Base-by-base conservation (phyloP, 139 green algal genomes). In the Coccomyxa sp. region DNA sequence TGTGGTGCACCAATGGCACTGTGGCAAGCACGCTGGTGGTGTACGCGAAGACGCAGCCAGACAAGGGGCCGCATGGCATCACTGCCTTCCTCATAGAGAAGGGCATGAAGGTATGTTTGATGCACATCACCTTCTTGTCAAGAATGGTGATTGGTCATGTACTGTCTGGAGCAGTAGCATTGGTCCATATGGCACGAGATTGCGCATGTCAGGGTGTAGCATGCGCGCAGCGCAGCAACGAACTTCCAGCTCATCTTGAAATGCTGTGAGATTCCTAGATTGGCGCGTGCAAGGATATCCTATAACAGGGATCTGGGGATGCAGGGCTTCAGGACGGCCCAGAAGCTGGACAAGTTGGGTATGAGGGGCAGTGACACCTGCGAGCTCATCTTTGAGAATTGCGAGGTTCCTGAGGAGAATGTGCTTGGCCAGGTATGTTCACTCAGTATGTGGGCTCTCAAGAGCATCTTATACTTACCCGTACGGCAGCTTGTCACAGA, bases 321-420 rank as follows among this genome's bases (percentile, higher is more conserved):
- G 64, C 80, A 86, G 73, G 92, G 94, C 40, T 97, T 97, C 86
- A 84, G 68, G 73, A 94, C 95, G 0, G 94, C 93, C 0, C 95
- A 98, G 87, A 98, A 98, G 89, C 89, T 98, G 79, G 95, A 98
- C 86, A 98, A 98, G 87, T 86, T 98, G 64, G 95, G 94, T 74
- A 98, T 98, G 94, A 79, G 94, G 5, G 94, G 94, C 41, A 94
- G 86, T 39, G 94, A 98, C 86, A 98, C 93, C 4, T 98, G 95
- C 83, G 95, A 98, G 86, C 92, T 98, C 35, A 82, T 98, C 8
- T 97, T 98, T 81, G 89, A 98, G 64, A 89, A 97, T 68, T 97
- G 91, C 81, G 86, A 94, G 81, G 89, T 98, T 14, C 94, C 94
- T 0, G 77, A 64, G 0, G 90, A 95, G 76, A 98, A 98, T 71